Percentiles rank a stretch among this genome's conserved stretches.
Evolutionary conservation across 2,329 filamentous ascomycete species (phyloP).

Genomic region (Alternaria hordeiaustralica): DNA sequence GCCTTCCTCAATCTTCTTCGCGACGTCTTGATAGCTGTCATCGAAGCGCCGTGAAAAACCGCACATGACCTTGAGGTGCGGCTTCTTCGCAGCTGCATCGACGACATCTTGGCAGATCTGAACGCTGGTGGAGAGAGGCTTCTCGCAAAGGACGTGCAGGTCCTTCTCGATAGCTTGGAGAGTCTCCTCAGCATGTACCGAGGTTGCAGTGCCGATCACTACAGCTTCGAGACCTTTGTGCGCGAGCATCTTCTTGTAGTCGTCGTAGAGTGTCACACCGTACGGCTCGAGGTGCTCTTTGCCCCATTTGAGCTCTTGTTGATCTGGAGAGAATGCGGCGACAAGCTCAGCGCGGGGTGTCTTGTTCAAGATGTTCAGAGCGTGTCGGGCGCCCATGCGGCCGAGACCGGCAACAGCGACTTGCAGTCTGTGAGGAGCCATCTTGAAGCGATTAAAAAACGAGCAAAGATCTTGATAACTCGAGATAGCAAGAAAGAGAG

Average conservation of each 20-base stretch:
- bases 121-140: slow-evolving; percentile 47
- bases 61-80: slow-evolving; percentile 53
- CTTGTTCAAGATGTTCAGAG: slow-evolving; percentile 55
- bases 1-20: slow-evolving; percentile 44
- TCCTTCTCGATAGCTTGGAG: slow-evolving; percentile 44
- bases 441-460: not conserved
- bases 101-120: slow-evolving; percentile 42
- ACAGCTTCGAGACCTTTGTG: slow-evolving; percentile 53
- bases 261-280: slow-evolving; percentile 54
- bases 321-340: slow-evolving; percentile 58
- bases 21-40: slow-evolving; percentile 50
- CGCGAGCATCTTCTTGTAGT: slow-evolving; percentile 57
- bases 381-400: slow-evolving; percentile 62
- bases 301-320: slow-evolving; percentile 55
- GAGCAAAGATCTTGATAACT: not conserved
- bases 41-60: slow-evolving; percentile 57
- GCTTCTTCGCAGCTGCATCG: slow-evolving; percentile 43
- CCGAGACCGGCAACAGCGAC: slow-evolving; percentile 59
- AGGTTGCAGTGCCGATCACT: slow-evolving; percentile 45
- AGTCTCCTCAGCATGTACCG: slow-evolving; percentile 46
- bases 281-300: slow-evolving; percentile 52
- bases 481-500: not conserved
- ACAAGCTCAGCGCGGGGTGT: slow-evolving; percentile 58
- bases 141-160: slow-evolving; percentile 49
- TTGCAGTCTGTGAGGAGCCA: slow-evolving; percentile 37